phyloP scores from a whole-genome alignment of 106 monocot genomes.

The Dendrobium chrysotoxum region DNA sequence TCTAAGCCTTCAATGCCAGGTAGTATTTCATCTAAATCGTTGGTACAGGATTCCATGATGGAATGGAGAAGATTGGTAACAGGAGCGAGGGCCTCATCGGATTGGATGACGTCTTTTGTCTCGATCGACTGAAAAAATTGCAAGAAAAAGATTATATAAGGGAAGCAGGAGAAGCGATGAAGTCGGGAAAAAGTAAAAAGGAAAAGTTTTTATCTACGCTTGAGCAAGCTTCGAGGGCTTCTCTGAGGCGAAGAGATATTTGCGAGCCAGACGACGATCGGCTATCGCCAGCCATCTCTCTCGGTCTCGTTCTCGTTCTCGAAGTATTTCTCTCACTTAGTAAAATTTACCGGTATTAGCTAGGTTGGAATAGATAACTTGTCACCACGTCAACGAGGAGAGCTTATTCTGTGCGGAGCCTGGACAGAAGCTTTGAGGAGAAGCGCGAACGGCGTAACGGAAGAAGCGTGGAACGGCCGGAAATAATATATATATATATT shows the following conservation, averaged over 20 bases:
- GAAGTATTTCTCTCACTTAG: not conserved
- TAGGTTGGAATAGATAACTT: too few species aligned
- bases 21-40: slow-evolving; percentile 13
- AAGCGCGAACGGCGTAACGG: too few species aligned
- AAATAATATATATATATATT: too few species aligned
- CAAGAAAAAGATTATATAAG: not conserved
- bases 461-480: too few species aligned
- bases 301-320: not conserved
- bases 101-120: slow-evolving; percentile 23
- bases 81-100: slow-evolving; percentile 31
- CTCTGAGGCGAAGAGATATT: slow-evolving; percentile 19
- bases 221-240: slow-evolving; percentile 25
- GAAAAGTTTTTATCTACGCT: not conserved
- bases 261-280: not conserved
- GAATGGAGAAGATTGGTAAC: slow-evolving; percentile 36
- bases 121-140: slow-evolving; percentile 16
- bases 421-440: too few species aligned
- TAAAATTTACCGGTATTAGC: too few species aligned
- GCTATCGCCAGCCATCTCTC: not conserved
- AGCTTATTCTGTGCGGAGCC: too few species aligned
- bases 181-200: not conserved
- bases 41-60: slow-evolving; percentile 21
- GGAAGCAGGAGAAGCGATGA: not conserved
- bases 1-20: slow-evolving; percentile 4
- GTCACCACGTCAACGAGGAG: too few species aligned